Conservation (phyloP, 2,329 filamentous ascomycete species). For the Neospermospora avenae region DNA sequence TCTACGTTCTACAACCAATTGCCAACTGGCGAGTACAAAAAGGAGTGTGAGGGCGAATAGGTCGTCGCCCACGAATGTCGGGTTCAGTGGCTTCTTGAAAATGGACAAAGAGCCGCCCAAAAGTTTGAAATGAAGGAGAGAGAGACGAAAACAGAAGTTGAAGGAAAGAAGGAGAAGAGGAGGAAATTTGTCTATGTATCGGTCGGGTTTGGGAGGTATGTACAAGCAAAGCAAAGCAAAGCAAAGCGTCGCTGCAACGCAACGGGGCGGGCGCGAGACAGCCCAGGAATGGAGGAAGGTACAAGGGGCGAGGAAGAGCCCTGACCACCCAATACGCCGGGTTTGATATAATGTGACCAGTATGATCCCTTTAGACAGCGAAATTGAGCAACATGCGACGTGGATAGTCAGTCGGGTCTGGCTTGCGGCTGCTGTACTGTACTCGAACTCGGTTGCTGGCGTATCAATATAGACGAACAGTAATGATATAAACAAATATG, state of each 20-base stretch:
- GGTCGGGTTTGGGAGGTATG: too few relatives aligned
- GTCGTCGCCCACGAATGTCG: slow-evolving; percentile 17
- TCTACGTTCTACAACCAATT: slow-evolving; percentile 22
- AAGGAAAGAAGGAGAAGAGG: not conserved
- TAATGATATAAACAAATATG: too few relatives aligned
- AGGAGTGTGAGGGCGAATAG: slow-evolving; percentile 24
- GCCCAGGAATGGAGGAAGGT: slow-evolving; percentile 5
- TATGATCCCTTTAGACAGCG: not conserved
- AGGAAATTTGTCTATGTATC: too few relatives aligned
- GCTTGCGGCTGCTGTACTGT: not conserved
- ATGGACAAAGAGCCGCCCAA: slow-evolving; percentile 9
- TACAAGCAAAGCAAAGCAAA: too few relatives aligned
- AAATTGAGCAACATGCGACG: slow-evolving; percentile 3
- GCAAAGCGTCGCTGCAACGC: not conserved
- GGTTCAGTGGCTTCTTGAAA: slow-evolving; percentile 8
- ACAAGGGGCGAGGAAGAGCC: slow-evolving; percentile 6
- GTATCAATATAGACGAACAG: not conserved
- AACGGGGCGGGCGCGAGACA: slow-evolving; percentile 4
- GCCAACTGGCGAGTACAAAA: slow-evolving; percentile 17
- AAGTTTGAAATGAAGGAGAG: slow-evolving; percentile 5
- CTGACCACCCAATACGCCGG: slow-evolving; percentile 1
- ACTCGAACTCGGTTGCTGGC: not conserved
- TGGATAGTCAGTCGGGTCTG: not conserved
- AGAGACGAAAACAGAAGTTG: slow-evolving; percentile 14
- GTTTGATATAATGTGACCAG: slow-evolving; percentile 5